Conservation (phyloP, 441 rosid genomes). For the Macaranga tanarius region DNA sequence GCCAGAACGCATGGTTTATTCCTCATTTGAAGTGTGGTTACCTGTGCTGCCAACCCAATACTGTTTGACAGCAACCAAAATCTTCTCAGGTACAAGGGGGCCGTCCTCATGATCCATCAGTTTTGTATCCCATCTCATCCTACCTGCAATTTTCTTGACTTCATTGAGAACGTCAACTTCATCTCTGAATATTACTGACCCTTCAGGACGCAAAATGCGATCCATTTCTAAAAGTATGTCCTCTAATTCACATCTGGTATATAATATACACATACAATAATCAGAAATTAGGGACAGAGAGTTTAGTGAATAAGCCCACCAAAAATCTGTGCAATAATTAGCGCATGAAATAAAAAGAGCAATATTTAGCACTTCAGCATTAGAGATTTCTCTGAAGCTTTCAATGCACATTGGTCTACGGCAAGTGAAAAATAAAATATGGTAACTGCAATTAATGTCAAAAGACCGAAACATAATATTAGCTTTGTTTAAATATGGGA, state of each 20-base stretch:
- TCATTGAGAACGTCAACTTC: slow-evolving; percentile 69
- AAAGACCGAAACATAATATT: background rate
- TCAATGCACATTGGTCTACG: background rate
- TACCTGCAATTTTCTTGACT: slow-evolving; percentile 56
- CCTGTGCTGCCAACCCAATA: slow-evolving; percentile 73
- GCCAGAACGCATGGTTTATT: slow-evolving; percentile 15
- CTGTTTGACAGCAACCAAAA: slow-evolving; percentile 69
- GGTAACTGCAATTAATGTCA: background rate
- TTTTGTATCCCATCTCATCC: slow-evolving; percentile 94
- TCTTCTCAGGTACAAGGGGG: slow-evolving; percentile 83
- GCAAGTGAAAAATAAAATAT: background rate
- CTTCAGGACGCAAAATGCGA: slow-evolving; percentile 87
- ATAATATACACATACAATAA: slow-evolving; percentile 10
- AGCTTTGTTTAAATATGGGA: background rate
- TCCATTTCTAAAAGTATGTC: slow-evolving; percentile 92
- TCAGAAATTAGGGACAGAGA: background rate
- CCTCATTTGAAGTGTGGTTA: slow-evolving; percentile 45
- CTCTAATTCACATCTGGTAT: slow-evolving; percentile 67
- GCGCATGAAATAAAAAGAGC: background rate
- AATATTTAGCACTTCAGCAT: background rate
- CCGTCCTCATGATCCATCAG: slow-evolving; percentile 95
- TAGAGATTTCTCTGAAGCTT: background rate
- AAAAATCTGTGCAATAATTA: background rate
- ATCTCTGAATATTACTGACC: slow-evolving; percentile 75
- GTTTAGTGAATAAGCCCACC: background rate